Percentiles rank a stretch among this genome's conserved stretches.
Evolutionary conservation across 257 asterid species (phyloP).

Genomic region (Linaria vulgaris): DNA sequence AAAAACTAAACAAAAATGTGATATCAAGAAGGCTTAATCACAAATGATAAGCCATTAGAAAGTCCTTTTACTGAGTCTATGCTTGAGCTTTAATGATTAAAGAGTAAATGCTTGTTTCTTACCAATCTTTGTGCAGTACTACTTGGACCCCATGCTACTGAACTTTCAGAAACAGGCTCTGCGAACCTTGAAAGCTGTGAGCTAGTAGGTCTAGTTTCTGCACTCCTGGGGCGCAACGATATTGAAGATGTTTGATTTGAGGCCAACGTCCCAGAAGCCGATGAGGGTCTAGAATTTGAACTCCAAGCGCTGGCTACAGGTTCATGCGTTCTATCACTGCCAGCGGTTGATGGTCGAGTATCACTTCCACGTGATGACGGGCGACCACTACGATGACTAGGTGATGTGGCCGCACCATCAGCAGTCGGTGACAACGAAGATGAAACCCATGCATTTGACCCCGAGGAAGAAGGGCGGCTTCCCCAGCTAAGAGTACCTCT

Average conservation of each 20-base stretch:
- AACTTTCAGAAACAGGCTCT: slow-evolving; percentile 61
- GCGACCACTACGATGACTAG: slow-evolving; percentile 67
- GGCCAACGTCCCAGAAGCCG: slow-evolving; percentile 85
- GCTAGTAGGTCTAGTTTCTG: slow-evolving; percentile 92
- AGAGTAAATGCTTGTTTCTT: slow-evolving; percentile 18
- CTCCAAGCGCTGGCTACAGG: slow-evolving; percentile 68
- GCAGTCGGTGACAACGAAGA: slow-evolving; percentile 68
- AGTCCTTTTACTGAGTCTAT: neutral
- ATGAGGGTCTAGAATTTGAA: slow-evolving; percentile 86
- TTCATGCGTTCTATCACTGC: slow-evolving; percentile 76
- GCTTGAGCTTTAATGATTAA: slow-evolving; percentile 9
- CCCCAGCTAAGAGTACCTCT: slow-evolving; percentile 98
- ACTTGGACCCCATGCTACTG: slow-evolving; percentile 58
- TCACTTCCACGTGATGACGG: slow-evolving; percentile 97
- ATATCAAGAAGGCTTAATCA: neutral
- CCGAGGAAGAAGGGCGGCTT: slow-evolving; percentile 72
- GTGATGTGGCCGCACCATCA: slow-evolving; percentile 74
- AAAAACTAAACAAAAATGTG: slow-evolving; percentile 13
- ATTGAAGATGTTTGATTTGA: slow-evolving; percentile 69
- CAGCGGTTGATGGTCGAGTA: slow-evolving; percentile 89
- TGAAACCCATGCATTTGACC: slow-evolving; percentile 84
- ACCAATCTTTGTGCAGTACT: slow-evolving; percentile 73
- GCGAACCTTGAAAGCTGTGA: slow-evolving; percentile 91
- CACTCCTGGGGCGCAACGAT: slow-evolving; percentile 82
- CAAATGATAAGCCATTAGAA: neutral